phyloP scores from a whole-genome alignment of 768 basidiomycete genomes.

The Tubosaeta sp. region DNA sequence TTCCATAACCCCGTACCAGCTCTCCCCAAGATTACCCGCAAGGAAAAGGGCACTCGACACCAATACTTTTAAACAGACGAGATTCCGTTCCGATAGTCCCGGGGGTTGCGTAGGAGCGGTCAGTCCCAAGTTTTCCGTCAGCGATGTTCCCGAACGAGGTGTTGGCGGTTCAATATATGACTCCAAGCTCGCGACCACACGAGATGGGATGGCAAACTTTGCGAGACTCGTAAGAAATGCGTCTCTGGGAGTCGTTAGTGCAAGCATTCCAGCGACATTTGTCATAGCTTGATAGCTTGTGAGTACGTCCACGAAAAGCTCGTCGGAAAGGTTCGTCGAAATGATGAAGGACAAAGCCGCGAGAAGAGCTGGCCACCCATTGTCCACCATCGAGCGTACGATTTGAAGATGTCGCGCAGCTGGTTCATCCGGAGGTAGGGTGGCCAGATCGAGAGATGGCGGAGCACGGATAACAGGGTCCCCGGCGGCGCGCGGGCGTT shows the following conservation, averaged over 20 bases:
- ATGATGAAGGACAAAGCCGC: constrained; percentile 89
- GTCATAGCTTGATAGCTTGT: constrained; percentile 80
- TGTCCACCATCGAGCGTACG: constrained; percentile 75
- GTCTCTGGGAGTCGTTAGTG: constrained; percentile 80
- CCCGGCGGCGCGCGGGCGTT: constrained; percentile 58
- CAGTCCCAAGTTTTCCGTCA: constrained; percentile 69
- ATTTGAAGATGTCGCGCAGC: constrained; percentile 55
- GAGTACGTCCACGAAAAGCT: constrained; percentile 85
- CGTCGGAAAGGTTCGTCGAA: constrained; percentile 86
- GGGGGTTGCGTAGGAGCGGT: constrained; percentile 53
- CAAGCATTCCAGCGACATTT: constrained; percentile 86
- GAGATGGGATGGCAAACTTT: constrained; percentile 89
- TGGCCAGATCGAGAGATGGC: constrained; percentile 60
- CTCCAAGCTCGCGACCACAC: constrained; percentile 83
- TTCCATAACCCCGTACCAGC: constrained; percentile 91
- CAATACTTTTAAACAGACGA: constrained; percentile 84
- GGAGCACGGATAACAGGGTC: constrained; percentile 68
- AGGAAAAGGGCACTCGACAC: constrained; percentile 75
- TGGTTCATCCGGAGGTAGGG: constrained; percentile 50
- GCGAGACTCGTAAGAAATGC: constrained; percentile 88
- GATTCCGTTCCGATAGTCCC: constrained; percentile 81
- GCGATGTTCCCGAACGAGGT: constrained; percentile 51
- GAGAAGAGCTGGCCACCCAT: constrained; percentile 89
- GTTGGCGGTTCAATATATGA: constrained; percentile 50
- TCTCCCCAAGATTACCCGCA: constrained; percentile 80